Conservation (phyloP, 768 basidiomycete genomes). For the Tylopilus intermedius region DNA sequence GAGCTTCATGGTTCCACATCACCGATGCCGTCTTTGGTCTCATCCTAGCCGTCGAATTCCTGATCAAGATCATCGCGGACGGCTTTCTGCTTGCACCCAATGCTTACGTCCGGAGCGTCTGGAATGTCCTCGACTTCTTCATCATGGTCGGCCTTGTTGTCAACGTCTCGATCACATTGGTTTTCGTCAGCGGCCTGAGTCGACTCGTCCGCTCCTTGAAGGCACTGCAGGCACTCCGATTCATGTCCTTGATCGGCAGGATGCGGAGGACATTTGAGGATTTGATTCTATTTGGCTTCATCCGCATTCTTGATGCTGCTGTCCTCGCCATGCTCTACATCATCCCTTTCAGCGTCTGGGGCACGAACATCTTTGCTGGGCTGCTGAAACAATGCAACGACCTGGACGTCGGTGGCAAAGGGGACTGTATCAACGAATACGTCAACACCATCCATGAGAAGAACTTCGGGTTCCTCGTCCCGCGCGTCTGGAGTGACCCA, state of each 20-base stretch:
- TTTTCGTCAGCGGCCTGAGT: slow-evolving; percentile 73
- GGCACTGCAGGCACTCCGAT: slow-evolving; percentile 78
- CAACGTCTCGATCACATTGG: slow-evolving; percentile 65
- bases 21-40: slow-evolving; percentile 70
- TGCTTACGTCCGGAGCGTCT: slow-evolving; percentile 85
- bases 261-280: slow-evolving; percentile 86
- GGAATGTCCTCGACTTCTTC: slow-evolving; percentile 87
- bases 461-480: slow-evolving; percentile 66
- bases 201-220: slow-evolving; percentile 82
- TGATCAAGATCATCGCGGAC: slow-evolving; percentile 89
- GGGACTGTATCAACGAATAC: slow-evolving; percentile 74
- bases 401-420: slow-evolving; percentile 41
- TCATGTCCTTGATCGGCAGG: slow-evolving; percentile 83
- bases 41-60: slow-evolving; percentile 73
- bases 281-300: slow-evolving; percentile 79
- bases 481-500: slow-evolving; percentile 87
- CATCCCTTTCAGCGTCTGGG: slow-evolving; percentile 92
- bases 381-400: slow-evolving; percentile 85
- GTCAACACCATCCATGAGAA: slow-evolving; percentile 53
- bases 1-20: slow-evolving; percentile 83
- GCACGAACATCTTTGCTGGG: slow-evolving; percentile 89
- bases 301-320: slow-evolving; percentile 84
- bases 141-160: slow-evolving; percentile 74
- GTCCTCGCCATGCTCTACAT: slow-evolving; percentile 86
- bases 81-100: slow-evolving; percentile 88